Base-by-base conservation (phyloP, 139 green algal species). In the Monoraphidium neglectum region DNA sequence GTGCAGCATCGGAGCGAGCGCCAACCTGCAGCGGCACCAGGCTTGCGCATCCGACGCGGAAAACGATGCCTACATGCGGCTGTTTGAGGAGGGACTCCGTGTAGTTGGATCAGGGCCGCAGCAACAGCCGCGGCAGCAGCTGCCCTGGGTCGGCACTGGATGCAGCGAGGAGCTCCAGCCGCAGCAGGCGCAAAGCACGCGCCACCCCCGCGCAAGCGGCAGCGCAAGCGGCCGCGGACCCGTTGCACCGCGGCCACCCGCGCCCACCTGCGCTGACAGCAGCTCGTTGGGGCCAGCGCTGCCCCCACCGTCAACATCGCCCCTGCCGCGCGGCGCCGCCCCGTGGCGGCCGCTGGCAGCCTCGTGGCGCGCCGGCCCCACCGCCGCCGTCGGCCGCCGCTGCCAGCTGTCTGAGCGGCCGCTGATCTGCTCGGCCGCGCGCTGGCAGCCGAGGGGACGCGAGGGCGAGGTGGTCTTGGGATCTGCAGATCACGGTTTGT, bases 401-500 rank as follows among this genome's bases (percentile, higher is more conserved):
- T 43, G 79, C 12, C 72, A 92, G 56, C 64, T 95, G 36, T 89
- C 83, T 21, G 84, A 92, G 38, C 60, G 80, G 32, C 88, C 86
- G 12, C 70, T 87, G 26, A 70, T 92, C 43, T 94, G 91, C 77
- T 86, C 74, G 23, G 84, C 80, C n/a, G 84, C 89, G 5, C 65
- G 87, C 71, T 92, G 87, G 85, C 54, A 30, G 10, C 30, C 21
- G 0, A 51, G 12, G 8, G 43, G 43, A 12, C 43, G 43, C 43
- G 43, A 12, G 8, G 46, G 61, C 1, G 84, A 93, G 53, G 85
- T 85, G 16, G 90, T 92, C 18, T 26, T 93, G 24, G 90, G 91
- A 16, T 78, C 69, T 30, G 84, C 87, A 6, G 92, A 97, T 79
- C 92, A 97, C 72, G 92, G 90, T 6, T 72, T 93, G 18, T 95